Percentiles rank a stretch among this genome's conserved stretches.
These are phyloP conservation scores for Truncatella angustata DNA, from an alignment of 2,329 filamentous ascomycete species.

Conservation along the genomic window DNA sequence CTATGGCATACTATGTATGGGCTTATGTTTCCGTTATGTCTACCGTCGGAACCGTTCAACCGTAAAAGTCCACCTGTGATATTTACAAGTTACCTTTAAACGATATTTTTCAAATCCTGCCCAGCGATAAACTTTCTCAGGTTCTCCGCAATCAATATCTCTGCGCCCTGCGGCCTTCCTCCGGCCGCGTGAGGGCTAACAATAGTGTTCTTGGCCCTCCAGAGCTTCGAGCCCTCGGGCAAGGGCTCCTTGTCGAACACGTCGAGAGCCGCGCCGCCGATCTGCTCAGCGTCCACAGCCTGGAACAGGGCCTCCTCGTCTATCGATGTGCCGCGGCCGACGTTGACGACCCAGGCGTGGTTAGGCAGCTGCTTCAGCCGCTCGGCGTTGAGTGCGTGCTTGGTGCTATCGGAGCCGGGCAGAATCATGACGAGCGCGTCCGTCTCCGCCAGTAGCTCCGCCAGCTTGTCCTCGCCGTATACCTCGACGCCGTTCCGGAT, in stretches of 20 bases:
- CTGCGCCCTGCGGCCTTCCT: conserved; percentile 58
- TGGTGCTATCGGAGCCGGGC: conserved; percentile 55
- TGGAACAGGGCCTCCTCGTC: conserved; percentile 48
- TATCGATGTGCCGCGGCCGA: conserved; percentile 47
- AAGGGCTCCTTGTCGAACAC: conserved; percentile 40
- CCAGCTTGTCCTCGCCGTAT: conserved; percentile 51
- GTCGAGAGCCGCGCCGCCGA: conserved; percentile 49
- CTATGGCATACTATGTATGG: too few species aligned
- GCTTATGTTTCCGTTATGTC: too few species aligned
- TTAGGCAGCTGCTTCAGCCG: conserved; percentile 51
- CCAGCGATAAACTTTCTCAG: conserved; percentile 57
- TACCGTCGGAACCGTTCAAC: too few species aligned
- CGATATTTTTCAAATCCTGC: conserved; percentile 57
- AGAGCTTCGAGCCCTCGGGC: conserved; percentile 40
- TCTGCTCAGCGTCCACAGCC: conserved; percentile 39
- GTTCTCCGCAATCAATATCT: conserved; percentile 60
- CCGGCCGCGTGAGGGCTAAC: conserved; percentile 59
- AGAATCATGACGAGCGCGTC: conserved; percentile 69
- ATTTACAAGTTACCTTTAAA: conserved; percentile 23
- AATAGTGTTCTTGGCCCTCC: conserved; percentile 50
- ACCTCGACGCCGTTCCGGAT: conserved; percentile 60
- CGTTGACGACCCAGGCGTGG: conserved; percentile 56
- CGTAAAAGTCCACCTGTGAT: too few species aligned
- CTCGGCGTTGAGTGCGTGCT: conserved; percentile 53
- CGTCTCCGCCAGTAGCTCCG: conserved; percentile 52